A percentile compares a stretch with the other conserved stretches of the same genome.
phyloP scores from a whole-genome alignment of 306 rosid genomes.

The Sindora glabra region DNA sequence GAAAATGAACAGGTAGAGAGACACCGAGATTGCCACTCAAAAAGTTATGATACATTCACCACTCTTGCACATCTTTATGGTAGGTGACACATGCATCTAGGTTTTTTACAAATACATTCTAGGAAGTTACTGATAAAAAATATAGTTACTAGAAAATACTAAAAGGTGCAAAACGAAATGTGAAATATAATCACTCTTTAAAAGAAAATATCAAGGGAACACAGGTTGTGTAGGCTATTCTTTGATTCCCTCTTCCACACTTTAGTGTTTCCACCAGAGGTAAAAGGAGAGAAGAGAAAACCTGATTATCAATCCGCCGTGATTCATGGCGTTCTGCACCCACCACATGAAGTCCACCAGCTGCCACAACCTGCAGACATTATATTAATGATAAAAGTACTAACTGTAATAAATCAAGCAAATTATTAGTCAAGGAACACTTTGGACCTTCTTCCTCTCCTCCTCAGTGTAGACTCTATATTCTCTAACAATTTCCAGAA shows the following conservation, averaged over 20 bases:
- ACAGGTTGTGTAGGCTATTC: neutral
- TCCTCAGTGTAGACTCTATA: constrained; percentile 80
- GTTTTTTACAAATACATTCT: too few relatives aligned
- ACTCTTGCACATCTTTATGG: too few relatives aligned
- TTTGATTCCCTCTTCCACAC: neutral
- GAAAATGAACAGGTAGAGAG: constrained; percentile 4
- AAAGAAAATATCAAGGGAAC: neutral
- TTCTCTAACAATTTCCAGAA: constrained; percentile 73
- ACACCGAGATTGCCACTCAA: neutral
- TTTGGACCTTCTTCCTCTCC: constrained; percentile 74
- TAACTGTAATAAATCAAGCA: neutral
- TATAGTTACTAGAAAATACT: too few relatives aligned
- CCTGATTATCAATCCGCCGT: constrained; percentile 95
- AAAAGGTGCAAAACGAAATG: too few relatives aligned
- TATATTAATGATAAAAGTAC: constrained; percentile 15
- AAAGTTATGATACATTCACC: too few relatives aligned
- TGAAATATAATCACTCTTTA: too few relatives aligned
- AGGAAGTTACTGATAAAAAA: too few relatives aligned
- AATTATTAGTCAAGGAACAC: constrained; percentile 5
- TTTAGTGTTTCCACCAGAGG: neutral
- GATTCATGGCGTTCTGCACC: constrained; percentile 98
- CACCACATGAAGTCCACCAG: constrained; percentile 96
- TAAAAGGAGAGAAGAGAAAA: constrained; percentile 18
- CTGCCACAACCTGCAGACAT: constrained; percentile 67
- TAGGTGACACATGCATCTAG: too few relatives aligned